phyloP scores from a whole-genome alignment of 2,329 filamentous ascomycete genomes.

The Beauveria bassiana region DNA sequence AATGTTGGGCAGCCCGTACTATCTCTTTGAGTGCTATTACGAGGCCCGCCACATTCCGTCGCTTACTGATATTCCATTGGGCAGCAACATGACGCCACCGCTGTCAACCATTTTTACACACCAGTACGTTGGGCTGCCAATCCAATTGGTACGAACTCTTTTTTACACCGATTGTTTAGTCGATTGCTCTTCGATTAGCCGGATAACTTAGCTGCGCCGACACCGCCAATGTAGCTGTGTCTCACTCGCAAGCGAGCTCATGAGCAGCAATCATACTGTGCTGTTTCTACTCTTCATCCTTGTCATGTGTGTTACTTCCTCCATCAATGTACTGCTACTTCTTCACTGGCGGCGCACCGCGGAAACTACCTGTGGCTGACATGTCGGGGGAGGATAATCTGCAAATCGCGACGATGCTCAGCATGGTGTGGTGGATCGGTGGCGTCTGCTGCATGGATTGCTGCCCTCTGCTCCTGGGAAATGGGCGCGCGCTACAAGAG shows the following conservation, averaged over 20 bases:
- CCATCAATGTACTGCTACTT: neutral
- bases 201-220: neutral
- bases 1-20: neutral
- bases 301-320: neutral
- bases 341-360: neutral
- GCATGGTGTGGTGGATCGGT: slow-evolving; percentile 12
- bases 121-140: neutral
- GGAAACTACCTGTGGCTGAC: neutral
- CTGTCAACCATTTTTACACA: neutral
- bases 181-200: neutral
- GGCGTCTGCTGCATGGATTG: slow-evolving; percentile 5
- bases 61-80: neutral
- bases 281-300: neutral
- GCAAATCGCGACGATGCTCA: slow-evolving; percentile 9
- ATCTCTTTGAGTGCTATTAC: neutral
- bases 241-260: neutral
- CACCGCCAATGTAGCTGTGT: neutral
- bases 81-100: slow-evolving; percentile 7
- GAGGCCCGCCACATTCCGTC: slow-evolving; percentile 6
- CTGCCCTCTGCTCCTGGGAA: neutral
- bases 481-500: slow-evolving; percentile 5
- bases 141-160: neutral
- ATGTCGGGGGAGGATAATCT: slow-evolving; percentile 3
- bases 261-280: neutral
- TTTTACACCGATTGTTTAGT: slow-evolving; percentile 7